Base-by-base conservation (phyloP, 495 filamentous ascomycete genomes). In the Lepraria neglecta region DNA sequence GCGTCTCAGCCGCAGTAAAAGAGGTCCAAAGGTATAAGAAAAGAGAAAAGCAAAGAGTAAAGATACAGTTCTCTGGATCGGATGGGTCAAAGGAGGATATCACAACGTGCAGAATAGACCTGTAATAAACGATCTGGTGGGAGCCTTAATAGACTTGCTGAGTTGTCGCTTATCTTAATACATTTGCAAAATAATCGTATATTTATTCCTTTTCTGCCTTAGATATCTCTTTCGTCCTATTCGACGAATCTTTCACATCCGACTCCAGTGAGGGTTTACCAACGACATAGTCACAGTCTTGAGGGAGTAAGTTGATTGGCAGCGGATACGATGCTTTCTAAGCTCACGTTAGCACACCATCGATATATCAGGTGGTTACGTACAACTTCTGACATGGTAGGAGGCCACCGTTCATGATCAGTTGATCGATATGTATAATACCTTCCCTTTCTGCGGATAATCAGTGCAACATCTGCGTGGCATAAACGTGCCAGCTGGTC, bases 391-490 rank as follows among this genome's bases (percentile, higher is more conserved):
- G 53, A 28, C 33, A 63, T 66, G n/a, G 21, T 63, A 28, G 55
- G 64, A 58, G 64, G 64, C 64, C 55, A 66, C 53, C 31, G 40
- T 40, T 60, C 43, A 27, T 61, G 31, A 62, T 62, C 55, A 54
- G 47, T 65, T 42, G 55, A 67, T 42, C 21, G 45, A 62, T 67
- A 67, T 28, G 54, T 65, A 65, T 65, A 67, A 58, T 67, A 67
- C 53, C 55, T 67, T 38, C 58, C 58, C 27, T 59, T 62, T 55
- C 47, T 67, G 60, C 62, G 57, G 47, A 68, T 68, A 53, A 65
- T 59, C 42, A 65, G 50, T 48, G 64, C 61, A 60, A 65, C 19
- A 28, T 65, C 63, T 56, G 56, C 63, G 48, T 62, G 33, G 60
- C 51, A 68, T 30, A 65, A 58, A 35, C 64, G 55, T 43, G 64